These are phyloP conservation scores for Torulaspora pretoriensis DNA, from an alignment of 1,139 yeast genomes.

Conservation along the genomic window DNA sequence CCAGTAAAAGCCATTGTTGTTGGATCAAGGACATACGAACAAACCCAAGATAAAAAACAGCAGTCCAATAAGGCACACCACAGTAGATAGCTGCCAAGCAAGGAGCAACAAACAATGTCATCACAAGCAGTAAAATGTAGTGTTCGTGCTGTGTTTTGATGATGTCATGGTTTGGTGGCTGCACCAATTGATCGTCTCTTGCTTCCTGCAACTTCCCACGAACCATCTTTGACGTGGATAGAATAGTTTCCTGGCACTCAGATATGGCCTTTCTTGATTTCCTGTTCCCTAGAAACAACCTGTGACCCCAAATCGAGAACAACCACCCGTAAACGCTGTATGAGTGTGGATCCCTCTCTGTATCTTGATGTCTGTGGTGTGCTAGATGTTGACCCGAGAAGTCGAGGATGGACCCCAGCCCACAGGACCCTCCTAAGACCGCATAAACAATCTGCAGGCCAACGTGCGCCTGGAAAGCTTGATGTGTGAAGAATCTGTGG, in stretches of 20 bases:
- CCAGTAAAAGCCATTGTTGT: constrained; percentile 53
- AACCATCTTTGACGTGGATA: constrained; percentile 45
- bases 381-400: constrained; percentile 68
- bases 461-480: constrained; percentile 43
- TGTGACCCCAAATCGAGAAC: constrained; percentile 31
- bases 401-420: constrained; percentile 57
- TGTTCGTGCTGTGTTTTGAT: constrained; percentile 57
- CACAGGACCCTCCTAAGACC: constrained; percentile 55
- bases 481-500: constrained; percentile 64
- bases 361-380: constrained; percentile 65
- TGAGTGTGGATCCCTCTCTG: constrained; percentile 65
- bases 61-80: constrained; percentile 51
- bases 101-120: constrained; percentile 51
- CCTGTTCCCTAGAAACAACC: constrained; percentile 26
- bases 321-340: constrained; percentile 34
- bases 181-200: constrained; percentile 37
- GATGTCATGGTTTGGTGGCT: constrained; percentile 38
- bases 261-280: constrained; percentile 50
- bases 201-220: constrained; percentile 26
- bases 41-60: constrained; percentile 60
- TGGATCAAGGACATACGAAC: constrained; percentile 54
- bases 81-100: constrained; percentile 42
- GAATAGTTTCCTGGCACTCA: constrained; percentile 58
- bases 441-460: constrained; percentile 45
- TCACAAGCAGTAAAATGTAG: constrained; percentile 43